Percentiles rank a stretch among this genome's conserved stretches.
These are phyloP conservation scores for Canavalia ensiformis DNA, from an alignment of 306 rosid species.

Conservation along the genomic window DNA sequence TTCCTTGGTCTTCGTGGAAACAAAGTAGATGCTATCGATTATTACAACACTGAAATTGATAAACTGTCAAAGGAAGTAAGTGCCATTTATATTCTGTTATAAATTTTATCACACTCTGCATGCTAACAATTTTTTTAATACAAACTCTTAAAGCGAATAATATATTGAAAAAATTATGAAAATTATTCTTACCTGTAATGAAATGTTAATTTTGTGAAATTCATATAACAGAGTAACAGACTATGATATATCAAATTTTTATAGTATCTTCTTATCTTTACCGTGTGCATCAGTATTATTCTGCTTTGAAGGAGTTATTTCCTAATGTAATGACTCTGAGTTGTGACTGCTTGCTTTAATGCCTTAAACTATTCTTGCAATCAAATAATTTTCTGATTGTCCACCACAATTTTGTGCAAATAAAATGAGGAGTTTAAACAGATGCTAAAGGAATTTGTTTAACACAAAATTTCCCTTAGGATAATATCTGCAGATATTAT, in stretches of 20 bases:
- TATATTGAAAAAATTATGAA: conserved; percentile 14
- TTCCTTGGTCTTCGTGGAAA: conserved; percentile 86
- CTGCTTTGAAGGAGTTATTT: conserved; percentile 29
- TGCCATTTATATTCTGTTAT: conserved; percentile 27
- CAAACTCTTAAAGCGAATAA: neutral
- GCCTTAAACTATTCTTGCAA: conserved; percentile 20
- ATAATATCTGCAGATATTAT: conserved; percentile 13
- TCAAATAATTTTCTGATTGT: conserved; percentile 33
- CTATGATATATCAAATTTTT: conserved; percentile 8
- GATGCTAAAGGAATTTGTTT: conserved; percentile 21
- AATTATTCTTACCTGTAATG: conserved; percentile 29
- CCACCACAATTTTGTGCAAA: conserved; percentile 37
- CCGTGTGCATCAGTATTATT: neutral
- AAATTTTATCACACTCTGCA: conserved; percentile 23
- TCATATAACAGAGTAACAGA: neutral
- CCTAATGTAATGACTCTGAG: neutral
- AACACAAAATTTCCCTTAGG: conserved; percentile 3
- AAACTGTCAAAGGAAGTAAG: conserved; percentile 79
- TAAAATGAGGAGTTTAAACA: conserved; percentile 1
- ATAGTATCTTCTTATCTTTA: conserved; percentile 9
- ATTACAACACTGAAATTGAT: conserved; percentile 73
- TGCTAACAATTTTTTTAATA: neutral
- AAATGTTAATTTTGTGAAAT: conserved; percentile 20
- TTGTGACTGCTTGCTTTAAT: conserved; percentile 17
- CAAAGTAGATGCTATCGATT: conserved; percentile 78